Conservation (phyloP, 805 yeast species). For the Helenozyma baotianmanensis region DNA sequence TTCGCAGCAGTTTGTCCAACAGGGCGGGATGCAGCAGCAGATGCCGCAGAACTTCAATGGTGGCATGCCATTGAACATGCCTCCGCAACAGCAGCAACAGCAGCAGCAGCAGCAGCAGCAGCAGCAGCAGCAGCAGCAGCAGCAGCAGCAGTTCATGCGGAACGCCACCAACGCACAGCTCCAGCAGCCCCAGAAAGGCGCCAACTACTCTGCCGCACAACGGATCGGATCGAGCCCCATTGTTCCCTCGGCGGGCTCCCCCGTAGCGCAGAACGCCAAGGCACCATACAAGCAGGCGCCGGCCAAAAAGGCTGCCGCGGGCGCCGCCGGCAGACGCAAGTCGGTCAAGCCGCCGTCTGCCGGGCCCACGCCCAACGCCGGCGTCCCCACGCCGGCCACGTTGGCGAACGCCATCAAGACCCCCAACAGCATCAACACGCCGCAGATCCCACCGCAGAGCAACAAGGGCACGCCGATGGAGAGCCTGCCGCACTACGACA, state of each 20-base stretch:
- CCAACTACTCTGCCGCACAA: constrained; percentile 3
- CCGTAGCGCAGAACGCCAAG: constrained; percentile 9
- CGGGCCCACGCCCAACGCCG: constrained; percentile 33
- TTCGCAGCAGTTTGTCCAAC: constrained; percentile 5
- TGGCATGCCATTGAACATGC: constrained; percentile 1
- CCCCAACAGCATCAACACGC: constrained; percentile 41
- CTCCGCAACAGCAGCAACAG: constrained; percentile 4
- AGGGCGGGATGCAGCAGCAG: constrained; percentile 6
- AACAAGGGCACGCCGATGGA: constrained; percentile 39
- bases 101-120: constrained; percentile 7
- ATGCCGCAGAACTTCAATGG: constrained; percentile 7
- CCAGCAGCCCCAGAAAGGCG: constrained; percentile 7
- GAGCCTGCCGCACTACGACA: constrained; percentile 25
- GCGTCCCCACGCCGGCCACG: constrained; percentile 35
- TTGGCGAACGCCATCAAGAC: constrained; percentile 38
- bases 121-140: constrained; percentile 10
- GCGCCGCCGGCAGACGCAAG: constrained; percentile 6
- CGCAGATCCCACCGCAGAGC: constrained; percentile 35
- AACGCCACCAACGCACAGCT: constrained; percentile 2
- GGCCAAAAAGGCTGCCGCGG: constrained; percentile 1
- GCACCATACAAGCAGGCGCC: constrained; percentile 19
- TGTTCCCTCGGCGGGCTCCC: constrained; percentile 8
- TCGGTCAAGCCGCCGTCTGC: constrained; percentile 20
- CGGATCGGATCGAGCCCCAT: constrained; percentile 11
- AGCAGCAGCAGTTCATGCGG: constrained; percentile 9